These are phyloP conservation scores for Castanopsis chinensis DNA, from an alignment of 306 rosid species.

Conservation along the genomic window DNA sequence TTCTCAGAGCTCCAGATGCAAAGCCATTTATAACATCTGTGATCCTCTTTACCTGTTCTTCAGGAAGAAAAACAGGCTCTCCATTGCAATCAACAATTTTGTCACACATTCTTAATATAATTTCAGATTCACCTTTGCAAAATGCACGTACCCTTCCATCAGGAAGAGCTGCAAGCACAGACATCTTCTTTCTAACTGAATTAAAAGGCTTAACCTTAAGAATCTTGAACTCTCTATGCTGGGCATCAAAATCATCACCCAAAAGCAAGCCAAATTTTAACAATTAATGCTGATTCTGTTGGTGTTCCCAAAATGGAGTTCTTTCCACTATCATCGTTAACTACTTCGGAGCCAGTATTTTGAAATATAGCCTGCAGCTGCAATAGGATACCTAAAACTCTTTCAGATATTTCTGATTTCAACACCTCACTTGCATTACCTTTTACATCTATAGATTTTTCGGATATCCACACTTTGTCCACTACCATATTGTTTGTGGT, in stretches of 20 bases:
- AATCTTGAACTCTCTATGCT: constrained; percentile 46
- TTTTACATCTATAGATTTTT: constrained; percentile 41
- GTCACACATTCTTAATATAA: constrained; percentile 69
- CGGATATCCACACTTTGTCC: constrained; percentile 62
- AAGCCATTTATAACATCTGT: constrained; percentile 60
- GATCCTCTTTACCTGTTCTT: constrained; percentile 36
- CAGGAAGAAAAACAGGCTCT: constrained; percentile 48
- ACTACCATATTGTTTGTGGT: constrained; percentile 93
- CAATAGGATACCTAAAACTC: constrained; percentile 46
- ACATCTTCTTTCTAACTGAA: constrained; percentile 89
- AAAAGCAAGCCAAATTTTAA: constrained; percentile 72
- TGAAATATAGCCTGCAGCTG: constrained; percentile 77
- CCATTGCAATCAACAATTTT: constrained; percentile 66
- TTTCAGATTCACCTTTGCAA: constrained; percentile 97
- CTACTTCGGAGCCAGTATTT: constrained; percentile 78
- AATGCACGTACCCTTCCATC: constrained; percentile 63
- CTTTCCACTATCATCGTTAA: constrained; percentile 60
- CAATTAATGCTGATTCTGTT: constrained; percentile 90
- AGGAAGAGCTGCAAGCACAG: constrained; percentile 74
- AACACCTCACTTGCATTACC: constrained; percentile 46
- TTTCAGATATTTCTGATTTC: constrained; percentile 51
- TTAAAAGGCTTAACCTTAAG: constrained; percentile 82
- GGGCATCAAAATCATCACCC: constrained; percentile 63
- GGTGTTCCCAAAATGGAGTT: constrained; percentile 72
- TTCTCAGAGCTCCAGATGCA: constrained; percentile 88